Evolutionary conservation across 2,329 filamentous ascomycete genomes (phyloP).

Genomic region (Pseudogymnoascus sp.): DNA sequence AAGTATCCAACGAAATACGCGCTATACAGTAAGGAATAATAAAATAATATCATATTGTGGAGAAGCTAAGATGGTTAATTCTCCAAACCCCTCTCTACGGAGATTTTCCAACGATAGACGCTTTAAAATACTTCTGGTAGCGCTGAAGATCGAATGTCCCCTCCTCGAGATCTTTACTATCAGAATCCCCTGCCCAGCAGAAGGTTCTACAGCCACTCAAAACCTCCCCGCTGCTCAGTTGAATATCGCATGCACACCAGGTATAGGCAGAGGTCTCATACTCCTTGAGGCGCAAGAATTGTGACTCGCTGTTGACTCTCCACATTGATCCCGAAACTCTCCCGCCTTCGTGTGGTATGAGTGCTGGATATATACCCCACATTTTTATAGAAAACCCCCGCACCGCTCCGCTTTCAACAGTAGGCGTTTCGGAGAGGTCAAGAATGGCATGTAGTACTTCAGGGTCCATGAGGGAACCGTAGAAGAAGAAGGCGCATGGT

Average conservation of each 20-base stretch:
- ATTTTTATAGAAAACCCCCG: conserved; percentile 25
- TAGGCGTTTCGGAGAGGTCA: conserved; percentile 20
- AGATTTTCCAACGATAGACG: not conserved
- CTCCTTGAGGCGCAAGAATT: not conserved
- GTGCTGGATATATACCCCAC: conserved; percentile 29
- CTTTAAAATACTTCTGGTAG: conserved; percentile 3
- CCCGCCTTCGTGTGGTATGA: conserved; percentile 1
- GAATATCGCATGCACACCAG: not conserved
- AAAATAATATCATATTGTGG: conserved; percentile 6
- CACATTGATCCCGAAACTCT: not conserved
- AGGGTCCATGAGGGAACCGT: conserved; percentile 28
- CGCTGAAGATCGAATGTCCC: not conserved
- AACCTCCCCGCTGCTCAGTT: not conserved
- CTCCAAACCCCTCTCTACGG: conserved; percentile 2
- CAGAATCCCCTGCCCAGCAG: not conserved
- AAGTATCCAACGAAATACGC: not conserved
- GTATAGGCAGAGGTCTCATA: not conserved
- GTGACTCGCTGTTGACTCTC: not conserved
- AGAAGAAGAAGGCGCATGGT: conserved; percentile 27
- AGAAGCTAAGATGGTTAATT: not conserved
- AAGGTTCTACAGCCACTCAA: not conserved
- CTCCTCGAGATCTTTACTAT: not conserved
- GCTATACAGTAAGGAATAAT: not conserved
- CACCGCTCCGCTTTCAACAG: conserved; percentile 21
- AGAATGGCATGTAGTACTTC: conserved; percentile 26